Base-by-base conservation (phyloP, 805 yeast species). In the Maudiozyma barnettii region DNA sequence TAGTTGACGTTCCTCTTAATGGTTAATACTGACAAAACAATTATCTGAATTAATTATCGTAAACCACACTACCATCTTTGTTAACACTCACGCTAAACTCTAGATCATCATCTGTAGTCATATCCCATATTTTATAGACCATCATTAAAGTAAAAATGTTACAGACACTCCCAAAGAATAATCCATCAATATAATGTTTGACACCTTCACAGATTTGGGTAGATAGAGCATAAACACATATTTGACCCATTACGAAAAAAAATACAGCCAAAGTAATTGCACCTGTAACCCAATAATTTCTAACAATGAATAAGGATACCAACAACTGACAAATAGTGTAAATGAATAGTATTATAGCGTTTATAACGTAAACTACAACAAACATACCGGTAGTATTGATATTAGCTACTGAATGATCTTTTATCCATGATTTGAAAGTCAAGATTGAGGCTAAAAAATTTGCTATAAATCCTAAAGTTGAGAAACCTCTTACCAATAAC, bases 111-210 rank as follows among this genome's bases (percentile, higher is more conserved):
- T 82, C 80, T 12, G 98, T 93, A 45, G 91, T 82, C 76, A 90
- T 88, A 60, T 90, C 97, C 96, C 98, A 91, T 56, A 81, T 87
- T 67, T 93, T 90, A 72, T 89, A 91, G 45, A 91, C 73, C 98
- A 93, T 91, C 95, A 93, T 89, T 47, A 84, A 69, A 4, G 95
- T 76, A 58, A 88, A 84, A 44, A 88, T 61, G 61, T 87, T 87
- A 60, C 95, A 78, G 33, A 88, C 58, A 22, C 93, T 77, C 30
- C 88, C 93, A 59, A 90, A 87, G 59, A 91, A 83, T 29, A 88
- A 65, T 1, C 98, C 98, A 60, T 91, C 99, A 20, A 88, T 73
- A 63, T 91, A 93, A 66, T 93, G 99, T 36, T 82, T 78, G 42
- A 84, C 77, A 19, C 79, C 74, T 33, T 69, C 67, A 66, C 99